These are phyloP conservation scores for Neonectria sp. DNA, from an alignment of 2,329 filamentous ascomycete genomes.

Conservation along the genomic window DNA sequence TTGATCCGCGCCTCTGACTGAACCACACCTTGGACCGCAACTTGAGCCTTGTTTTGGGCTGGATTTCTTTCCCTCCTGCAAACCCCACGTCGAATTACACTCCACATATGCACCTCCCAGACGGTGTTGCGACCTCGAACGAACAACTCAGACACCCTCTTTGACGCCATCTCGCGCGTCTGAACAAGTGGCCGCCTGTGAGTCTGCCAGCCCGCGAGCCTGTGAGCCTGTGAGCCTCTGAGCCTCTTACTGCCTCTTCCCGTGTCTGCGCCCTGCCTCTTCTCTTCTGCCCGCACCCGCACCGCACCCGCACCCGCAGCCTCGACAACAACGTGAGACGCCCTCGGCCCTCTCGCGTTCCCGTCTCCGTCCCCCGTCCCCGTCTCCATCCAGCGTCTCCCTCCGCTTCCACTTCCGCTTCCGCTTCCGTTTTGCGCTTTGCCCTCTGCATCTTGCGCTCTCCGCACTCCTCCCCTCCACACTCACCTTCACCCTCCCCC, in stretches of 20 bases:
- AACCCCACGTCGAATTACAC: constrained; percentile 55
- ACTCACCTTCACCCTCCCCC: constrained; percentile 16
- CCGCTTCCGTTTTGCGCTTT: constrained; percentile 13
- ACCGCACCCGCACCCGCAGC: constrained; percentile 28
- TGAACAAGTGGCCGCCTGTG: constrained; percentile 22
- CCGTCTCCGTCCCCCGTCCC: constrained; percentile 11
- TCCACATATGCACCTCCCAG: constrained; percentile 49
- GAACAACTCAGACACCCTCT: constrained; percentile 53
- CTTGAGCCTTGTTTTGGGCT: constrained; percentile 24
- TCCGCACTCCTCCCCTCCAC: constrained; percentile 7
- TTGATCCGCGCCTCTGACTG: constrained; percentile 19
- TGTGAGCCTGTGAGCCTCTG: background rate
- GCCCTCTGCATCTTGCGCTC: constrained; percentile 7
- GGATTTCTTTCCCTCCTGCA: constrained; percentile 50
- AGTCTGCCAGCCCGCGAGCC: background rate
- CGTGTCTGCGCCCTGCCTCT: constrained; percentile 13
- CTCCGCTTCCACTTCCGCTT: constrained; percentile 2
- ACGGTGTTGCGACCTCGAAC: constrained; percentile 45
- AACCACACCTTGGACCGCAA: constrained; percentile 17
- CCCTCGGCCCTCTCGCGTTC: constrained; percentile 14
- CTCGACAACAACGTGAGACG: constrained; percentile 33
- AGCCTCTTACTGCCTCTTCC: constrained; percentile 1
- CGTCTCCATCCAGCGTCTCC: constrained; percentile 29
- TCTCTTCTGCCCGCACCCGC: constrained; percentile 25
- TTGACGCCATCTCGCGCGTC: constrained; percentile 30